phyloP scores from a whole-genome alignment of 495 filamentous ascomycete species.

The Mytilinidion resinicola region DNA sequence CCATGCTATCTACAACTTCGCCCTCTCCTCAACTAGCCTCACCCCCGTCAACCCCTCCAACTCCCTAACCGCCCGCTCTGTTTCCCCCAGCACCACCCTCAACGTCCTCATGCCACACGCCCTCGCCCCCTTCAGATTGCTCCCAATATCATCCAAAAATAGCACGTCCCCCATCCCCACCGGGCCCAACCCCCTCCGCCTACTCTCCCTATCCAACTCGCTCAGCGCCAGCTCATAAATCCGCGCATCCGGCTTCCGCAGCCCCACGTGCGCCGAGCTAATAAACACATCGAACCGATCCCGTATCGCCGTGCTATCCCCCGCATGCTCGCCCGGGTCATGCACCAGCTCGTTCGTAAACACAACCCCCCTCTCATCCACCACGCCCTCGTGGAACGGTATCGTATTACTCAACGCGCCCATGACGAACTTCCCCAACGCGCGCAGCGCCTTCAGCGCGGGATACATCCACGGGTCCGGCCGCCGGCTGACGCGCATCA shows the following conservation, averaged over 20 bases:
- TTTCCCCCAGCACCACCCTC: conserved; percentile 72
- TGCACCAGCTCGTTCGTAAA: conserved; percentile 14
- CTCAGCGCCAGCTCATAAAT: conserved; percentile 72
- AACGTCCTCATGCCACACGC: conserved; percentile 71
- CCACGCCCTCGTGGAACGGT: conserved; percentile 59
- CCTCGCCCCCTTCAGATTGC: conserved; percentile 80
- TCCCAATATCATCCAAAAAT: conserved; percentile 93
- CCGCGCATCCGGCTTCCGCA: conserved; percentile 77
- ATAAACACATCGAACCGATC: conserved; percentile 76
- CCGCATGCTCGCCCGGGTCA: background rate
- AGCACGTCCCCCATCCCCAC: conserved; percentile 63
- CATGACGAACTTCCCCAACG: conserved; percentile 59
- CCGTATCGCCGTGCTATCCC: conserved; percentile 42
- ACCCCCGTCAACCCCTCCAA: conserved; percentile 56
- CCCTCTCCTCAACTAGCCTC: conserved; percentile 43
- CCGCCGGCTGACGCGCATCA: conserved; percentile 70
- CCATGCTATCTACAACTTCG: conserved; percentile 12
- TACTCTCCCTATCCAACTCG: conserved; percentile 55
- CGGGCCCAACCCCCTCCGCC: conserved; percentile 42
- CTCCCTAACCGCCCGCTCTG: conserved; percentile 67
- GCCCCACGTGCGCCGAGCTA: conserved; percentile 73
- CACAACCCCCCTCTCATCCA: conserved; percentile 20
- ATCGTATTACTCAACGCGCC: conserved; percentile 86
- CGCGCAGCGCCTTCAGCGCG: conserved; percentile 63
- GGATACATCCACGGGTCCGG: conserved; percentile 85